Evolutionary conservation across 257 asterid genomes (phyloP).

Genomic region (Solanum pinnatisectum): DNA sequence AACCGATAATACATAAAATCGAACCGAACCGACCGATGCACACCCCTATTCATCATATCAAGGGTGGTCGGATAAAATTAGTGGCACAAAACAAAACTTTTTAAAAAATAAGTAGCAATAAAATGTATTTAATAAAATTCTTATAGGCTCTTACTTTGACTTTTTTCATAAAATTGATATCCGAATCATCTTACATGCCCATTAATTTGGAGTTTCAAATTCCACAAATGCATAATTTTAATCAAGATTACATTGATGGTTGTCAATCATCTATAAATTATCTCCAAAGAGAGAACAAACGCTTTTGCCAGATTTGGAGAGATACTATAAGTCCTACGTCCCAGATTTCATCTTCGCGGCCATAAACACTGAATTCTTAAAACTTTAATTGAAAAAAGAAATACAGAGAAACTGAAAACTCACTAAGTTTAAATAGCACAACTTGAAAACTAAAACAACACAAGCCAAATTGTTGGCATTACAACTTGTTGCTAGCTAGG

Average conservation of each 20-base stretch:
- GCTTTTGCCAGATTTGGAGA: background rate
- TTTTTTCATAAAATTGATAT: background rate
- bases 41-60: background rate
- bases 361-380: background rate
- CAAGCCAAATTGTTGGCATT: slow-evolving; percentile 10
- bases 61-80: background rate
- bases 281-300: background rate
- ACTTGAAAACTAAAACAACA: slow-evolving; percentile 13
- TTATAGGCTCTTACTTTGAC: background rate
- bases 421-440: background rate
- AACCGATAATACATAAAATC: no score
- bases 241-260: background rate
- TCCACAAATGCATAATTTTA: background rate
- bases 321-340: background rate
- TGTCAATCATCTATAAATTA: background rate
- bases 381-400: background rate
- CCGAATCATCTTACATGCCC: background rate
- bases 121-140: no score
- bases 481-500: background rate
- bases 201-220: background rate
- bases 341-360: background rate
- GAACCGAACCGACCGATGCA: no score
- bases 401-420: background rate
- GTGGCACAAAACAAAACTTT: background rate
- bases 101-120: background rate